These are phyloP conservation scores for Phytophthora aleatoria DNA, from an alignment of 352 stramenopile species.

Conservation along the genomic window DNA sequence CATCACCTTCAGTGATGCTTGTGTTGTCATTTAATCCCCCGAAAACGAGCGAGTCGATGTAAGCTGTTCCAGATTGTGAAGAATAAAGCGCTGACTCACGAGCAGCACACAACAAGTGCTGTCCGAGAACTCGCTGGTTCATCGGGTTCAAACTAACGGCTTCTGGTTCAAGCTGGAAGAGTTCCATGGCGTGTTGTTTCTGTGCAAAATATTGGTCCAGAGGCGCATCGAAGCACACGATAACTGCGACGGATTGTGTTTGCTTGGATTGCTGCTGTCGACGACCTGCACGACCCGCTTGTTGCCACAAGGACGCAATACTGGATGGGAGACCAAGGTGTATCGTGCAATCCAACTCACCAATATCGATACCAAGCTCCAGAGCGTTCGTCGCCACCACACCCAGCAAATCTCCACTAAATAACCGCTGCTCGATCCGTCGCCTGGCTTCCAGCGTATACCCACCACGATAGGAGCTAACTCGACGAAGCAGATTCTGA, in stretches of 20 bases:
- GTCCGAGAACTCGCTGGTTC: constrained; percentile 89
- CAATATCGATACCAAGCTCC: constrained; percentile 97
- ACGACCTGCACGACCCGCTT: constrained; percentile 94
- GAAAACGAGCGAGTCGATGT: constrained; percentile 74
- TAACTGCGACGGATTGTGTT: constrained; percentile 89
- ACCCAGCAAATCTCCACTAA: constrained; percentile 93
- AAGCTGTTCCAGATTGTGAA: constrained; percentile 49
- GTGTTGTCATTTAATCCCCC: constrained; percentile 20
- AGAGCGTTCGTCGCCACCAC: constrained; percentile 97
- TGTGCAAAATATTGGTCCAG: constrained; percentile 93
- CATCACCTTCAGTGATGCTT: neutral
- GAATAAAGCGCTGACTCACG: constrained; percentile 92
- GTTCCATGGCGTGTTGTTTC: constrained; percentile 48
- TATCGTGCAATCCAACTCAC: constrained; percentile 95
- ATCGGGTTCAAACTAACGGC: constrained; percentile 80
- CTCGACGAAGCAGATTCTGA: constrained; percentile 26
- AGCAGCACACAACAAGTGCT: constrained; percentile 95
- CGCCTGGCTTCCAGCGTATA: constrained; percentile 93
- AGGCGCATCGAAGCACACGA: constrained; percentile 95
- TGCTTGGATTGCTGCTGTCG: constrained; percentile 61
- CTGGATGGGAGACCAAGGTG: constrained; percentile 95
- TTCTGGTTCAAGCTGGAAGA: constrained; percentile 81
- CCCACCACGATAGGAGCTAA: constrained; percentile 96
- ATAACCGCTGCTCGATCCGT: constrained; percentile 95
- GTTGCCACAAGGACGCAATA: constrained; percentile 95